These are phyloP conservation scores for Boletus sp. DNA, from an alignment of 768 basidiomycete species.

Conservation along the genomic window DNA sequence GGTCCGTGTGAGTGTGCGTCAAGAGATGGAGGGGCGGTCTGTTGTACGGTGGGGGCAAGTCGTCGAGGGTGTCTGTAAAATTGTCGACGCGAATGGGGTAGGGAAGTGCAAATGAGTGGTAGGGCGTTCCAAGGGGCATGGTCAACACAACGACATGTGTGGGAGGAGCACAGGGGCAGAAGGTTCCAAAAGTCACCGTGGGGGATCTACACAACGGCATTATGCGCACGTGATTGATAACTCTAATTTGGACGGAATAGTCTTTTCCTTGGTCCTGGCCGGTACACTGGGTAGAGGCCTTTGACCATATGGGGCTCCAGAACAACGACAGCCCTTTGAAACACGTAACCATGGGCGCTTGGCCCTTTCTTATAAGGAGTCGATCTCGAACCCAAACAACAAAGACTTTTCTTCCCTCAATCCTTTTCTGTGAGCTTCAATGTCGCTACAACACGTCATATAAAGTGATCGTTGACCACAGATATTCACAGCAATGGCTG, in stretches of 20 bases:
- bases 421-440: background rate
- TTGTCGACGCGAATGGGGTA: constrained; percentile 87
- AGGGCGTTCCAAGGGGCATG: constrained; percentile 79
- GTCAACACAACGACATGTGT: background rate
- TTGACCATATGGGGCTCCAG: background rate
- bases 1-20: constrained; percentile 88
- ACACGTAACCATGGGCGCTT: too few relatives aligned
- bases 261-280: too few relatives aligned
- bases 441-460: background rate
- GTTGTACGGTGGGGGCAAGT: constrained; percentile 31
- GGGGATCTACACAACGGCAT: background rate
- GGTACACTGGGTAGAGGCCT: too few relatives aligned
- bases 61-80: constrained; percentile 51
- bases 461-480: background rate
- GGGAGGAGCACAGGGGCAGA: constrained; percentile 16
- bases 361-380: too few relatives aligned
- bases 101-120: constrained; percentile 69
- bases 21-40: constrained; percentile 63
- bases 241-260: too few relatives aligned
- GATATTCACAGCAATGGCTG: background rate
- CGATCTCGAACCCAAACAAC: background rate
- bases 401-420: too few relatives aligned
- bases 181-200: background rate
- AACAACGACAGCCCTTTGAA: background rate
- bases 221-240: too few relatives aligned